These are phyloP conservation scores for Graphilbum sp. DNA, from an alignment of 2,329 filamentous ascomycete genomes.

Conservation along the genomic window DNA sequence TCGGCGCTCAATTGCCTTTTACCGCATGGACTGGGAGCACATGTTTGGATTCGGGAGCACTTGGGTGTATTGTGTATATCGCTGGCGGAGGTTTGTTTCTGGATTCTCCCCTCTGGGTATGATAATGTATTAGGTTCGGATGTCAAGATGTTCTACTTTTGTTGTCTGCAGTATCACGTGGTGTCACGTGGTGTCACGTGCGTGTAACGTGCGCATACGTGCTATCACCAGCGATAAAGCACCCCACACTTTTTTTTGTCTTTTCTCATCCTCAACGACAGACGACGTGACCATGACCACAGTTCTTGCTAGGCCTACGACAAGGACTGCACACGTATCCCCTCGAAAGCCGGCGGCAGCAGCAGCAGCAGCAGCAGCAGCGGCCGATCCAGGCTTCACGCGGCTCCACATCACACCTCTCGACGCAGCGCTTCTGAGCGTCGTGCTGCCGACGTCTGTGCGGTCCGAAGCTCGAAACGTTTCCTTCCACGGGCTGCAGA, in stretches of 20 bases:
- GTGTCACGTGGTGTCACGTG: too few species aligned
- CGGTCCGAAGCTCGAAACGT: conserved; percentile 56
- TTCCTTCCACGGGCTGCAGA: conserved; percentile 74
- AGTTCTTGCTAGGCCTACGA: background rate
- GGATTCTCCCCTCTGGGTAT: too few species aligned
- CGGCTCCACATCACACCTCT: conserved; percentile 84
- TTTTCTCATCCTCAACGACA: background rate
- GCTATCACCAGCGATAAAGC: too few species aligned
- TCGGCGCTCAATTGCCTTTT: too few species aligned
- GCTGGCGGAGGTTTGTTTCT: too few species aligned
- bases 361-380: background rate
- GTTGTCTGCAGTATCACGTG: too few species aligned
- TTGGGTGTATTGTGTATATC: too few species aligned
- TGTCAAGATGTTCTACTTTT: too few species aligned
- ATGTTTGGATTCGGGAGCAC: too few species aligned
- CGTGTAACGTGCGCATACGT: too few species aligned
- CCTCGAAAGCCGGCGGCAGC: background rate
- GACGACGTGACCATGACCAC: background rate
- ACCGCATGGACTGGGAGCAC: too few species aligned
- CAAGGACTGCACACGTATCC: background rate
- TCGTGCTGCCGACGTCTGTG: conserved; percentile 53
- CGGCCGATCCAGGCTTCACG: conserved; percentile 16
- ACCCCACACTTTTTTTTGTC: background rate
- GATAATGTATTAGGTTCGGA: too few species aligned
- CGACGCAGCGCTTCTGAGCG: conserved; percentile 53